A percentile compares a stretch with the other conserved stretches of the same genome.
phyloP scores from a whole-genome alignment of 768 basidiomycete species.

The Lyophyllum shimeji region DNA sequence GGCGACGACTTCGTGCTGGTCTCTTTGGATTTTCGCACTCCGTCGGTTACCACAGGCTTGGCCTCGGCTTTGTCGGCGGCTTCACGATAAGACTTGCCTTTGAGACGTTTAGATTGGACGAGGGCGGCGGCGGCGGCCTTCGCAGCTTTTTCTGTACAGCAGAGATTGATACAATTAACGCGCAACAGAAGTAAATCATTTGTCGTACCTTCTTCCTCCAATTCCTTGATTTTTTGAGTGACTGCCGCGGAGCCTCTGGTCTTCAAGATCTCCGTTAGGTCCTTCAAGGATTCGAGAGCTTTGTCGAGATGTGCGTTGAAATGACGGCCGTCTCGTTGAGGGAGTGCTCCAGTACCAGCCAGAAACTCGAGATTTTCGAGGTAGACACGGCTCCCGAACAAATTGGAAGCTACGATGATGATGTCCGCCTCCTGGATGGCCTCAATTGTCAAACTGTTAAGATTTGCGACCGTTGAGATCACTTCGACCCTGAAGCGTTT shows the following conservation, averaged over 20 bases:
- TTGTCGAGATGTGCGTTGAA: conserved; percentile 82
- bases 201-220: conserved; percentile 56
- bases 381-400: conserved; percentile 81
- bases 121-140: conserved; percentile 35
- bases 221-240: conserved; percentile 61
- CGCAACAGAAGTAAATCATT: neutral
- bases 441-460: conserved; percentile 73
- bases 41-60: conserved; percentile 10
- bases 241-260: conserved; percentile 64
- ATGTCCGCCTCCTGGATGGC: conserved; percentile 82
- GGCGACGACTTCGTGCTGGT: conserved; percentile 15
- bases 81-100: conserved; percentile 72
- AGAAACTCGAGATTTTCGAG: conserved; percentile 73
- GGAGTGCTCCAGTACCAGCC: conserved; percentile 66
- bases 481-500: conserved; percentile 61
- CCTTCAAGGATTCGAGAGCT: conserved; percentile 52
- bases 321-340: conserved; percentile 81
- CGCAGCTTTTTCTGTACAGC: conserved; percentile 46
- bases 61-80: conserved; percentile 45
- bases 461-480: conserved; percentile 64
- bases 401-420: conserved; percentile 79
- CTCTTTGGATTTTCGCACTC: conserved; percentile 2
- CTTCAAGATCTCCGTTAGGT: conserved; percentile 69
- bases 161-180: conserved; percentile 6
- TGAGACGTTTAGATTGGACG: conserved; percentile 64